Evolutionary conservation across 2,329 filamentous ascomycete species (phyloP), one percentile per base, ranked within the genome.

Genomic region (Colletotrichum liaoningense): DNA sequence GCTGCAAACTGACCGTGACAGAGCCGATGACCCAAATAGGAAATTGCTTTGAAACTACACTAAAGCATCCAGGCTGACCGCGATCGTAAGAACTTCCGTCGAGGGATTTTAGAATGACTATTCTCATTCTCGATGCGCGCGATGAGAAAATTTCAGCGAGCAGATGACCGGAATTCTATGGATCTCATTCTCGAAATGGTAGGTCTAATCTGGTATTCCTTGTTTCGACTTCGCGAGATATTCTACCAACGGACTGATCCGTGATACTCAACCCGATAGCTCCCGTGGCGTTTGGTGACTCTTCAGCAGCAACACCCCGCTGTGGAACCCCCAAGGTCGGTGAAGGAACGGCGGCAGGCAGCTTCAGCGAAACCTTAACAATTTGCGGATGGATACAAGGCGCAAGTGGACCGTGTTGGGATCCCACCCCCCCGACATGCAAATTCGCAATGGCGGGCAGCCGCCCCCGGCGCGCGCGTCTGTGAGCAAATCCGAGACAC

Each of bases 331-430:
- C 56, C 56, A 26, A 62, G 35, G 26, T 67, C 62, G 57, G 67
- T 71, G 38, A 66, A 33, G 55, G 35, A 22, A 26, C 22, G 42
- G 22, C 24, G 46, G 28, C 22, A 56, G 38, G 16, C 54, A 60
- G 65, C 69, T 35, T 52, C 46, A 58, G 60, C 56, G 63, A 71
- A 59, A 59, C 62, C 54, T 66, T 54, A 22, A 24, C 22, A 49
- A 38, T 16, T 56, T n/a, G 2, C 22, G 30, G 24, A 19, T 35
- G 63, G 35, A 46, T 49, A 49, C 42, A 7, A 5, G 19, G 19
- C n/a, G 42, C 42, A 22, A 19, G 42, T 14, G 19, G 35, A 33
- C 35, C 55, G 33, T 52, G 30, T 38, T 42, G n/a, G 33, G 22
- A 7, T 5, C 14, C 55, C 38, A 4, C 58, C 26, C 30, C 26